Percentiles rank a stretch among this genome's conserved stretches.
Conservation (phyloP, 192 early-diverging fungal species). For the Pilobolus umbonatus region DNA sequence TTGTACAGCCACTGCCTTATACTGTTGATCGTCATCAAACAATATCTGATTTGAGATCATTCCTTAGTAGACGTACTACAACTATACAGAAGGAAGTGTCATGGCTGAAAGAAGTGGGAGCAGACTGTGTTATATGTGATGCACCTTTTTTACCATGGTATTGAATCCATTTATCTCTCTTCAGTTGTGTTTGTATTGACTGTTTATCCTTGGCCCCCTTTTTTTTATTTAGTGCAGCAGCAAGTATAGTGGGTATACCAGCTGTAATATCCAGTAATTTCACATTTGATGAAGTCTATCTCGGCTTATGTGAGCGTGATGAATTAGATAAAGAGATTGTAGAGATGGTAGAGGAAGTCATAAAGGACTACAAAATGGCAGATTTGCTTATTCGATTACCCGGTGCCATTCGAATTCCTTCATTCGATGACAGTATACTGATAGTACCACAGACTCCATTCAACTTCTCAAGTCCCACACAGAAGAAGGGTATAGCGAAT, state of each 20-base stretch:
- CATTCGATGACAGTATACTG: conserved; percentile 39
- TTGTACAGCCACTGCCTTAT: conserved; percentile 55
- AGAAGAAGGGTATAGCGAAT: conserved; percentile 26
- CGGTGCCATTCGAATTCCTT: conserved; percentile 53
- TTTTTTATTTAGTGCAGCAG: conserved; percentile 43
- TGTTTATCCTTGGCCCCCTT: not conserved
- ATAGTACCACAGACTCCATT: conserved; percentile 24
- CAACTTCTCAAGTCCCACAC: conserved; percentile 5
- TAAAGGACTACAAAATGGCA: conserved; percentile 48
- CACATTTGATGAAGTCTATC: conserved; percentile 58
- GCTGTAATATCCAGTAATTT: conserved; percentile 56
- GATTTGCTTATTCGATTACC: conserved; percentile 47
- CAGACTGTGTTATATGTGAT: conserved; percentile 53
- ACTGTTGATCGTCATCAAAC: conserved; percentile 54
- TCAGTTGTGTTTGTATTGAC: not conserved
- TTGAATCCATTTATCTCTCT: not conserved
- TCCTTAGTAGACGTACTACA: conserved; percentile 37
- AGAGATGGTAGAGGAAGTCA: conserved; percentile 33
- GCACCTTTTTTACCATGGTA: conserved; percentile 56
- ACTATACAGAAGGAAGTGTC: conserved; percentile 40
- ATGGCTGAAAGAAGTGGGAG: conserved; percentile 48
- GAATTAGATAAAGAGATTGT: conserved; percentile 40
- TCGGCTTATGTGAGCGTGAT: conserved; percentile 48
- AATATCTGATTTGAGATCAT: conserved; percentile 43
- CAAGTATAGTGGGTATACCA: conserved; percentile 43